phyloP scores from a whole-genome alignment of 2,329 filamentous ascomycete genomes.

The Colletotrichum lindemuthianum region DNA sequence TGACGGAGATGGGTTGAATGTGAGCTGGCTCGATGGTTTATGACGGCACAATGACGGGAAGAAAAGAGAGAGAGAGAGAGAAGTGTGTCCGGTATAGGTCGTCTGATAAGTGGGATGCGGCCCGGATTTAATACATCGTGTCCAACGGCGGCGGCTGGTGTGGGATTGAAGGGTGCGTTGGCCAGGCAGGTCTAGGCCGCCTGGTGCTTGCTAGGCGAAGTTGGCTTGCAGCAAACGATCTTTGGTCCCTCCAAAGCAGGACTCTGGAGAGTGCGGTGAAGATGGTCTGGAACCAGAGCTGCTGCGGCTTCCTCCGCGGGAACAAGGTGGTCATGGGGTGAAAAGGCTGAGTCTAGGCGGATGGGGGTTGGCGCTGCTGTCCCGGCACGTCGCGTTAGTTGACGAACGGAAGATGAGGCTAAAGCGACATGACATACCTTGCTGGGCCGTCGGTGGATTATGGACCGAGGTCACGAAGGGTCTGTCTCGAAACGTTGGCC shows the following conservation, averaged over 20 bases:
- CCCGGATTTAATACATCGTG: slow-evolving; percentile 15
- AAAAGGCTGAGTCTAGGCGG: neutral
- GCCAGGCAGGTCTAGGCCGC: neutral
- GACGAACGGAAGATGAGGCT: neutral
- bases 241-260: neutral
- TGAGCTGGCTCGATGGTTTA: no score
- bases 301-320: neutral
- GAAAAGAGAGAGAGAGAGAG: neutral
- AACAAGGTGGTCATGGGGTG: neutral
- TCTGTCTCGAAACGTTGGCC: no score
- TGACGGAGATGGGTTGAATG: no score
- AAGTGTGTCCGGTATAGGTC: neutral
- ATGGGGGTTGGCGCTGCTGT: neutral
- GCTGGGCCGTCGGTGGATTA: no score
- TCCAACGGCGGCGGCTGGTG: no score
- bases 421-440: no score
- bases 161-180: slow-evolving; percentile 6
- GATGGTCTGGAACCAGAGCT: neutral
- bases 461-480: no score
- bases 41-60: no score
- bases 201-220: neutral
- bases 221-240: neutral
- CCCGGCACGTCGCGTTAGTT: slow-evolving; percentile 2
- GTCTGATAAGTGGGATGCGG: slow-evolving; percentile 12
- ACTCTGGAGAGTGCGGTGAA: no score